Evolutionary conservation across 2,329 filamentous ascomycete species (phyloP).

Genomic region (Cercospora berteroae): DNA sequence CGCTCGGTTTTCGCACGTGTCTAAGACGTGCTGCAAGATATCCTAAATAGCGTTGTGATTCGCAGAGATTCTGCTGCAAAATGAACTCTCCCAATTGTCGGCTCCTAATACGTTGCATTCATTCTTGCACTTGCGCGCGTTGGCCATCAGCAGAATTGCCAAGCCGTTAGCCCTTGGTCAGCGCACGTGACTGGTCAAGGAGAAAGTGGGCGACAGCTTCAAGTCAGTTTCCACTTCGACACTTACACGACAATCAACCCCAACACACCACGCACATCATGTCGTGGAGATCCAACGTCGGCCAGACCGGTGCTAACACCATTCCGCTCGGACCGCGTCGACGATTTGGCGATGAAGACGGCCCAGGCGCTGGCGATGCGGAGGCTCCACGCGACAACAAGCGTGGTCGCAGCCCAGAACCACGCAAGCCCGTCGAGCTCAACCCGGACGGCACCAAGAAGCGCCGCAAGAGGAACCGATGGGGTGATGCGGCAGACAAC

Average conservation of each 20-base stretch:
- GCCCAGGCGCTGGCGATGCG: constrained; percentile 37
- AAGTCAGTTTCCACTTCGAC: not conserved
- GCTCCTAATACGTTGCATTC: not conserved
- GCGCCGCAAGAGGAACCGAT: constrained; percentile 97
- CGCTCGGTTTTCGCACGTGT: not conserved
- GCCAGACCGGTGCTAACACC: constrained; percentile 97
- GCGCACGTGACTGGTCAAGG: not conserved
- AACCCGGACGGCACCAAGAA: constrained; percentile 72
- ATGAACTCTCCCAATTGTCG: not conserved
- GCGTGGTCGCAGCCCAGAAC: constrained; percentile 82
- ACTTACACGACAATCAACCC: not conserved
- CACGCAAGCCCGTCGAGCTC: constrained; percentile 35
- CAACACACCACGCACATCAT: constrained; percentile 41
- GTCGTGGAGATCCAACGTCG: constrained; percentile 66
- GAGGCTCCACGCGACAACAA: constrained; percentile 55
- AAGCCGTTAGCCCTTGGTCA: not conserved
- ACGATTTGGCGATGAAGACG: constrained; percentile 67
- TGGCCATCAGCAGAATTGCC: not conserved
- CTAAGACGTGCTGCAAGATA: not conserved
- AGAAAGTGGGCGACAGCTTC: not conserved
- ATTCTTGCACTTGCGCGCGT: not conserved
- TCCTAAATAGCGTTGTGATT: not conserved
- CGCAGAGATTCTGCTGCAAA: not conserved
- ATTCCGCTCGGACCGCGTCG: constrained; percentile 85
- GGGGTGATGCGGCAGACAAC: constrained; percentile 96